These are phyloP conservation scores for Pistacia integerrima DNA, from an alignment of 345 rosid species.

Conservation along the genomic window DNA sequence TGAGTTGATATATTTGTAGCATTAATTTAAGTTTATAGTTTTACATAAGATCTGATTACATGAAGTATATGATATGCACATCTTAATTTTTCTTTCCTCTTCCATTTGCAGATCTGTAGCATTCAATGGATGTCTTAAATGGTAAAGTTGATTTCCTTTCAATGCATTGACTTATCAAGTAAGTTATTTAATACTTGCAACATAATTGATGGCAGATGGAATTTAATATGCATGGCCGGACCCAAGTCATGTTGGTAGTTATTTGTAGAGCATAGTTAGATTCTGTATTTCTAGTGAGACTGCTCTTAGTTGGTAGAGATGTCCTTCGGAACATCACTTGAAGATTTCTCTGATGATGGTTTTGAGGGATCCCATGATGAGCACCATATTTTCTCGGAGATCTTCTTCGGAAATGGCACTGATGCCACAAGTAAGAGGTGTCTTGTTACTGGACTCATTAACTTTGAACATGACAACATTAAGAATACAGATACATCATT, in stretches of 20 bases:
- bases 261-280: slow-evolving; percentile 12
- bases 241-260: slow-evolving; percentile 1
- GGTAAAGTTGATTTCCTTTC: not conserved
- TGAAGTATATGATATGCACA: not conserved
- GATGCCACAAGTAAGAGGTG: slow-evolving; percentile 43
- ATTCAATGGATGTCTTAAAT: slow-evolving; percentile 1
- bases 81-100: not conserved
- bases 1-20: not conserved
- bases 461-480: slow-evolving; percentile 44
- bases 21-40: slow-evolving; percentile 5
- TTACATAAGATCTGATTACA: not conserved
- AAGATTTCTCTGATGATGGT: slow-evolving; percentile 44
- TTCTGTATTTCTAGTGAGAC: slow-evolving; percentile 6
- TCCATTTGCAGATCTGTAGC: slow-evolving; percentile 18
- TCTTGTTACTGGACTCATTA: slow-evolving; percentile 49
- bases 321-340: slow-evolving; percentile 29
- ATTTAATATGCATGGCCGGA: not conserved
- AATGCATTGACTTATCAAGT: not conserved
- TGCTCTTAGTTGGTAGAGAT: slow-evolving; percentile 38
- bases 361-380: slow-evolving; percentile 68
- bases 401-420: slow-evolving; percentile 51
- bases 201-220: slow-evolving; percentile 1
- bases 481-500: slow-evolving; percentile 43
- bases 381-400: slow-evolving; percentile 52
- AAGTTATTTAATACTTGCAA: not conserved